A percentile compares a stretch with the other conserved stretches of the same genome.
Conservation (phyloP, 176 grass and related monocot genomes). For the Pontederia crassipes region DNA sequence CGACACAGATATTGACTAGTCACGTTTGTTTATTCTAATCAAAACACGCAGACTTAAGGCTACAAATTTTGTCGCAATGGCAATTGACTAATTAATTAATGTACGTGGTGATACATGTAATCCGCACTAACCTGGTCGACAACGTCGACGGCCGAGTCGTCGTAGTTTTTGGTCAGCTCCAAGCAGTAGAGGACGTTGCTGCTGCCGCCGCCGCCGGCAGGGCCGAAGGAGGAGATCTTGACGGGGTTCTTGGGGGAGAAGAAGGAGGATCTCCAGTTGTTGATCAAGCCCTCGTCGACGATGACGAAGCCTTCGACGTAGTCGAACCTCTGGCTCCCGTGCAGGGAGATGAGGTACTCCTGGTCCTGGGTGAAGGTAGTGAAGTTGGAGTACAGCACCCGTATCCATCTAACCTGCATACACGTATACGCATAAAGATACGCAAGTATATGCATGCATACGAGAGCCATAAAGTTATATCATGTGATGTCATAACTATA, state of each 20-base stretch:
- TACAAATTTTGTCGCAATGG: too few relatives aligned
- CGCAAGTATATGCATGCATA: neutral
- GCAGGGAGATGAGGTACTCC: slow-evolving; percentile 57
- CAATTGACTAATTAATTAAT: too few relatives aligned
- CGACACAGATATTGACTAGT: too few relatives aligned
- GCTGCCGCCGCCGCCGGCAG: slow-evolving; percentile 27
- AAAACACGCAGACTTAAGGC: neutral
- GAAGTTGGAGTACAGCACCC: slow-evolving; percentile 89
- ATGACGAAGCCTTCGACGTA: slow-evolving; percentile 94
- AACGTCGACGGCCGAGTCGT: slow-evolving; percentile 39
- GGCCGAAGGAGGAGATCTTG: slow-evolving; percentile 64
- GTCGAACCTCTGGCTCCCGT: slow-evolving; percentile 47
- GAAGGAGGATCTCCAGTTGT: slow-evolving; percentile 99
- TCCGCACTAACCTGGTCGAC: slow-evolving; percentile 50
- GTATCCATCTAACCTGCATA: slow-evolving; percentile 71
- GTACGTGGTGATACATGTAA: too few relatives aligned
- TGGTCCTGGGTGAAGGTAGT: slow-evolving; percentile 63
- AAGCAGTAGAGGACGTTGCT: slow-evolving; percentile 73
- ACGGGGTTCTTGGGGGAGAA: slow-evolving; percentile 93
- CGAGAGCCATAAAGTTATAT: neutral
- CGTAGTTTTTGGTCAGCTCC: slow-evolving; percentile 87
- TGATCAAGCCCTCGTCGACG: slow-evolving; percentile 84
- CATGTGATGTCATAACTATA: too few relatives aligned
- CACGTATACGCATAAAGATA: too few relatives aligned
- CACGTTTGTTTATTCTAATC: neutral